Conservation (phyloP, 192 early-diverging fungal species). For the Mortierella hygrophila region DNA sequence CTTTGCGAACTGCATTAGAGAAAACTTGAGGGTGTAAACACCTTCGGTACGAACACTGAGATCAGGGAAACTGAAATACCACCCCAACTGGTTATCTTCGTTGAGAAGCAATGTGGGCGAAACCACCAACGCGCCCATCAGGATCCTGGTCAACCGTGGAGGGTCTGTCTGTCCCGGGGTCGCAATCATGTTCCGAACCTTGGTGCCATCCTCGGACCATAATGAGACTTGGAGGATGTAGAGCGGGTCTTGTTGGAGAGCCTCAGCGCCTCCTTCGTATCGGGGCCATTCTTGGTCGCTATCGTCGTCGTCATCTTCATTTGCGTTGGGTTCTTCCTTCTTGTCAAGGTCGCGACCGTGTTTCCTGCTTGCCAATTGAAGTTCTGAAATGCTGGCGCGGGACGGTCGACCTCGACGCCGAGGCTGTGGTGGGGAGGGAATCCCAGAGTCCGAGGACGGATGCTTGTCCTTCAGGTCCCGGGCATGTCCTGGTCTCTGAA, state of each 20-base stretch:
- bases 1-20: conserved; percentile 77
- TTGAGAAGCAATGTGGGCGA: conserved; percentile 70
- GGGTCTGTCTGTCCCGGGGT: conserved; percentile 55
- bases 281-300: conserved; percentile 5
- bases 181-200: conserved; percentile 72
- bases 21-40: conserved; percentile 76
- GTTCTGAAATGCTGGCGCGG: conserved; percentile 8
- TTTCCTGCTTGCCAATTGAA: conserved; percentile 58
- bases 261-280: neutral
- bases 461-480: neutral
- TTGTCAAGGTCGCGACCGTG: neutral
- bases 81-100: conserved; percentile 69
- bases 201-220: conserved; percentile 68
- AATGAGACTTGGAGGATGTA: conserved; percentile 72
- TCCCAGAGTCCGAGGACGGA: neutral
- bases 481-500: neutral
- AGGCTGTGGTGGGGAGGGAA: neutral
- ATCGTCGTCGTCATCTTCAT: conserved; percentile 24
- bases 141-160: conserved; percentile 70
- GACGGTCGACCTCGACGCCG: neutral
- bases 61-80: conserved; percentile 86
- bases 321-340: neutral
- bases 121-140: conserved; percentile 74
- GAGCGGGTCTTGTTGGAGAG: conserved; percentile 62
- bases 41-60: conserved; percentile 82